These are phyloP conservation scores for Anisodus tanguticus DNA, from an alignment of 257 asterid genomes.

Conservation along the genomic window DNA sequence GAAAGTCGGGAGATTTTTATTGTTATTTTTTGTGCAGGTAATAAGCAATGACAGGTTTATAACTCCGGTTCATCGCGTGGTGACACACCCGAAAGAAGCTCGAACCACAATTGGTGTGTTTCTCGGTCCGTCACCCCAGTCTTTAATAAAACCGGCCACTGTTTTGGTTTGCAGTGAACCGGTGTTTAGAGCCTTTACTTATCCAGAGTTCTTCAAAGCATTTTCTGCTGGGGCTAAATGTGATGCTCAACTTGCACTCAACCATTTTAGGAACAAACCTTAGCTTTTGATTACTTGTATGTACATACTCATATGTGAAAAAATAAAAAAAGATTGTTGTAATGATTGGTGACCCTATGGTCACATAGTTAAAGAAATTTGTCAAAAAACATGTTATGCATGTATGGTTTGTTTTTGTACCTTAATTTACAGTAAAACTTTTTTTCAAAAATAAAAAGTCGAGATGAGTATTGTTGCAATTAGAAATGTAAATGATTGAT, in stretches of 20 bases:
- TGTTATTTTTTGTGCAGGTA: slow-evolving; percentile 36
- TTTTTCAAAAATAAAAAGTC: too few relatives aligned
- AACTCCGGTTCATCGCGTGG: slow-evolving; percentile 63
- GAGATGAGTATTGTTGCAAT: too few relatives aligned
- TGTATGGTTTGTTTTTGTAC: background rate
- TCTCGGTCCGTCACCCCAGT: background rate
- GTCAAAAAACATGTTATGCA: background rate
- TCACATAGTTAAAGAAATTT: background rate
- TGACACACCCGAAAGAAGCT: slow-evolving; percentile 47
- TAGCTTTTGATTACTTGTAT: background rate
- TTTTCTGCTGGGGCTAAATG: background rate
- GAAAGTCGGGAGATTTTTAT: too few relatives aligned
- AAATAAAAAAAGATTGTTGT: background rate
- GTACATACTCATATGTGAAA: background rate
- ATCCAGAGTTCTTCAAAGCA: background rate
- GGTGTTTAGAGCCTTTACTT: slow-evolving; percentile 10
- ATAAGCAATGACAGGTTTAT: slow-evolving; percentile 60
- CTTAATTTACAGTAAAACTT: background rate
- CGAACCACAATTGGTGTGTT: slow-evolving; percentile 28
- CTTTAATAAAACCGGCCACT: background rate
- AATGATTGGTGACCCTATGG: background rate
- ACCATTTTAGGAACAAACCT: background rate
- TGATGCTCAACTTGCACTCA: slow-evolving; percentile 19
- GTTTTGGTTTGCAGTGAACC: background rate
- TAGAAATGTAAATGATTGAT: too few relatives aligned